These are phyloP conservation scores for Lentinula boryana DNA, from an alignment of 768 basidiomycete genomes.

Conservation along the genomic window DNA sequence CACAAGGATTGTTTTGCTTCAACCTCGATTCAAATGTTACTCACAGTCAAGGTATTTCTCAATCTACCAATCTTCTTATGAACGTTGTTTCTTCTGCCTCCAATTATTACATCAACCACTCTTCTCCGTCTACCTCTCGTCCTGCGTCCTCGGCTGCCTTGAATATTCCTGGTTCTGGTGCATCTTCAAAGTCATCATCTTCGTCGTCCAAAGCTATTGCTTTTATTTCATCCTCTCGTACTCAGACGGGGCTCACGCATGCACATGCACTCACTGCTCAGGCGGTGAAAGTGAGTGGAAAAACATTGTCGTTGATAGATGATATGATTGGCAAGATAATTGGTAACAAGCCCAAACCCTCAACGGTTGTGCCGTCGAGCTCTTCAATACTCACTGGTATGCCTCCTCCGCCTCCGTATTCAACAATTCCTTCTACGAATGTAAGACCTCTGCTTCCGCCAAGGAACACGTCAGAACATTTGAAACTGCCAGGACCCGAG, in stretches of 20 bases:
- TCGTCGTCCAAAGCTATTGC: constrained; percentile 40
- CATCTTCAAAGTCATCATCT: constrained; percentile 15
- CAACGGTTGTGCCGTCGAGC: not conserved
- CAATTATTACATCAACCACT: constrained; percentile 53
- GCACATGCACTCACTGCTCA: constrained; percentile 62
- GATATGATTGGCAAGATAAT: constrained; percentile 51
- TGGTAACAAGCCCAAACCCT: constrained; percentile 29
- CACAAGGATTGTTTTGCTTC: not conserved
- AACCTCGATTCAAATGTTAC: not conserved
- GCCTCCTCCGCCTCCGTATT: constrained; percentile 9
- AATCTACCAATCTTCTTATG: constrained; percentile 56
- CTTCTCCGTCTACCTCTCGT: constrained; percentile 38
- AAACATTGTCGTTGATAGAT: constrained; percentile 58
- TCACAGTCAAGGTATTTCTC: constrained; percentile 59
- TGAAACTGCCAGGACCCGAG: not conserved
- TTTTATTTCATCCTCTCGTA: constrained; percentile 54
- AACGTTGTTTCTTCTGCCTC: constrained; percentile 59
- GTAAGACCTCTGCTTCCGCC: constrained; percentile 16
- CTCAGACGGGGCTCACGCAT: constrained; percentile 49
- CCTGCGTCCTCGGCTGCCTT: constrained; percentile 6
- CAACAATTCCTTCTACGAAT: constrained; percentile 5
- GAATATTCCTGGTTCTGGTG: not conserved
- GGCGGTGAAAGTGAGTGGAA: constrained; percentile 60
- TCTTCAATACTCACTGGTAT: not conserved
- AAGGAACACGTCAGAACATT: not conserved